Base-by-base conservation (phyloP, 225 moss, liverwort and hornwort species). In the Marchantia paleacea region DNA sequence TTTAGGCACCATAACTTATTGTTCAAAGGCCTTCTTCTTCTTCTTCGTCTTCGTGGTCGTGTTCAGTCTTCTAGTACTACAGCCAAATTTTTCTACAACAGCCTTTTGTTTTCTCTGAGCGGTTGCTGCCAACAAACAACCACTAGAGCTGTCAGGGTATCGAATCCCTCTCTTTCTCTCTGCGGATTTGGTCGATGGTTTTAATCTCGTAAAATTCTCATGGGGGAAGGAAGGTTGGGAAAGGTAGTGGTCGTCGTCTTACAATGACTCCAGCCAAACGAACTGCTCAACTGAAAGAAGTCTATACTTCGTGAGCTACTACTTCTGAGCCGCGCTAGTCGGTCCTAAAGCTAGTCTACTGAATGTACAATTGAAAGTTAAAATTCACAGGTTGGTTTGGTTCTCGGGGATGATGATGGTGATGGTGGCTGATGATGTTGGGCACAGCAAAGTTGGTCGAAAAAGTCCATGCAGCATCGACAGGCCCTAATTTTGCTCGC, bases 351-450 rank as follows among this genome's bases (percentile, higher is more conserved):
- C 74, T 74, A 74, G 6, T 73, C 77, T 82, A 82, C 47, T 55
- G 61, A 85, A 86, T 86, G 73, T 86, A 86, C 86, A 86, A 55
- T 76, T 62, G 60, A 76, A 70, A 12, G 54, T 51, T 76, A 52
- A 65, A 70, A 77, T 76, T 85, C 82, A 79, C 85, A 82, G 53
- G 77, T 55, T 58, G 66, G 80, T 61, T 77, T 58, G 58, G 55
- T 72, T 74, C 28, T 53, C 14, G 74, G 73, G 52, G 29, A 12
- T 25, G 19, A 19, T 13, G 57, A 57, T 12, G 57, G 57, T 13
- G 12, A 15, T 54, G 22, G 22, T 26, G 26, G 73, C 26, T 52
- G 53, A 28, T 13, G 57, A 19, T 57, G 2, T 19, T 26, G 19
- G 50, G 77, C 79, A 77, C 80, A 80, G 80, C 86, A 80, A 76